phyloP scores from a whole-genome alignment of 768 basidiomycete species.

The Mycena metata region DNA sequence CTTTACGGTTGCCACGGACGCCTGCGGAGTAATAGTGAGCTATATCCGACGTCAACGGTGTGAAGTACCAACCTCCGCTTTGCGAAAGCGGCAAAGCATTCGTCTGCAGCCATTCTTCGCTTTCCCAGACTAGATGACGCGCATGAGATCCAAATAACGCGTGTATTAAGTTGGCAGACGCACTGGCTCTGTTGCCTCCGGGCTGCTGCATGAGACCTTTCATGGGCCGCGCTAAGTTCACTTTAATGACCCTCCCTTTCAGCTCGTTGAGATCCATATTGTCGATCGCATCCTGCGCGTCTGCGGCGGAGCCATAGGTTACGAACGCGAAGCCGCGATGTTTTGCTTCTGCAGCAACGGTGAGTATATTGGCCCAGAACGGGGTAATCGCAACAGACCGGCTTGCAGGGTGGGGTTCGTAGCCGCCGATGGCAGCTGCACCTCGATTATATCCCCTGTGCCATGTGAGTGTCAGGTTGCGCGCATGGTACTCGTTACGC shows the following conservation, averaged over 20 bases:
- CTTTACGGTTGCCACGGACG: conserved; percentile 63
- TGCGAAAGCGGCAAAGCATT: conserved; percentile 84
- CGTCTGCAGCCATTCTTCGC: conserved; percentile 92
- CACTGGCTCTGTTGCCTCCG: conserved; percentile 84
- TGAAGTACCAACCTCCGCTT: conserved; percentile 70
- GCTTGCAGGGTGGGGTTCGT: conserved; percentile 76
- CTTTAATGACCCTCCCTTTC: conserved; percentile 81
- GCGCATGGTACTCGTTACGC: conserved; percentile 1
- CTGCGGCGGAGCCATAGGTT: conserved; percentile 82
- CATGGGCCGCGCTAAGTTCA: conserved; percentile 87
- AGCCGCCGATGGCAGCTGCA: conserved; percentile 86
- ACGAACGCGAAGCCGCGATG: conserved; percentile 96
- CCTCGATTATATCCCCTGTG: conserved; percentile 92
- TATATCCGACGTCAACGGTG: conserved; percentile 7
- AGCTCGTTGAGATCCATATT: conserved; percentile 98
- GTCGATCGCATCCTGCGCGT: conserved; percentile 97
- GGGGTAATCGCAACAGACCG: conserved; percentile 56
- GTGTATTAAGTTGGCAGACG: conserved; percentile 44
- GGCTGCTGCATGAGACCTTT: conserved; percentile 74
- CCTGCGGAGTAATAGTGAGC: conserved; percentile 50
- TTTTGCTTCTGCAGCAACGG: conserved; percentile 67
- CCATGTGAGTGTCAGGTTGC: conserved; percentile 26
- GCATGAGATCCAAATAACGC: conserved; percentile 8
- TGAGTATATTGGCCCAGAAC: conserved; percentile 23
- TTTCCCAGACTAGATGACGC: conserved; percentile 84